These are phyloP conservation scores for Verbena officinalis DNA, from an alignment of 257 asterid species.

Conservation along the genomic window DNA sequence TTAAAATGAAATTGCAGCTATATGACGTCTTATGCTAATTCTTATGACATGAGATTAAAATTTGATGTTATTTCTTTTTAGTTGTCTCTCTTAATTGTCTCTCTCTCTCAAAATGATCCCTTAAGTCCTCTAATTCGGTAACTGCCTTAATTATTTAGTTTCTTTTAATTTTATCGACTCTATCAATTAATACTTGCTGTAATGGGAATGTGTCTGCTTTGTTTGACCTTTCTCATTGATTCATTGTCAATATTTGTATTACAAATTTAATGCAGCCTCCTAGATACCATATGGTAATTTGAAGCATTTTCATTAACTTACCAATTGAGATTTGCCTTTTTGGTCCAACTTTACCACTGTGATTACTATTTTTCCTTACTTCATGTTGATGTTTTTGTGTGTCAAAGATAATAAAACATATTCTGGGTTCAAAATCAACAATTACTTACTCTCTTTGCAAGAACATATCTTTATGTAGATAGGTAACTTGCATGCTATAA, in stretches of 20 bases:
- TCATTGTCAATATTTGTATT: background rate
- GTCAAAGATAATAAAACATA: background rate
- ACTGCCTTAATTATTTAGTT: background rate
- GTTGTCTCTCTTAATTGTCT: background rate
- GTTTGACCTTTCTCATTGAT: background rate
- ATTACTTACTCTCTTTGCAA: background rate
- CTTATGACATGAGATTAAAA: slow-evolving; percentile 13
- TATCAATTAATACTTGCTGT: too few relatives aligned
- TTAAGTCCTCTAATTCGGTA: background rate
- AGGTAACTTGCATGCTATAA: background rate
- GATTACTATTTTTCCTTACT: background rate
- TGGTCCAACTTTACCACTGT: background rate
- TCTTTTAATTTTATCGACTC: too few relatives aligned
- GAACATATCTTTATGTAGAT: background rate
- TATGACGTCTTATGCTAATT: background rate
- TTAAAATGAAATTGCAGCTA: slow-evolving; percentile 20
- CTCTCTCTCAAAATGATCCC: background rate
- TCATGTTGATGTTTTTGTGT: background rate
- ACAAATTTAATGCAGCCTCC: background rate
- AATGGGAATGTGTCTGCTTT: background rate
- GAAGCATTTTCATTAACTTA: background rate
- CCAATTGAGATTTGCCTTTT: slow-evolving; percentile 4
- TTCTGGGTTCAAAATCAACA: background rate
- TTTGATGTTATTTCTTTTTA: background rate
- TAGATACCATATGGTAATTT: slow-evolving; percentile 1